These are phyloP conservation scores for Fraxinus velutina DNA, from an alignment of 305 asterid species.

Conservation along the genomic window DNA sequence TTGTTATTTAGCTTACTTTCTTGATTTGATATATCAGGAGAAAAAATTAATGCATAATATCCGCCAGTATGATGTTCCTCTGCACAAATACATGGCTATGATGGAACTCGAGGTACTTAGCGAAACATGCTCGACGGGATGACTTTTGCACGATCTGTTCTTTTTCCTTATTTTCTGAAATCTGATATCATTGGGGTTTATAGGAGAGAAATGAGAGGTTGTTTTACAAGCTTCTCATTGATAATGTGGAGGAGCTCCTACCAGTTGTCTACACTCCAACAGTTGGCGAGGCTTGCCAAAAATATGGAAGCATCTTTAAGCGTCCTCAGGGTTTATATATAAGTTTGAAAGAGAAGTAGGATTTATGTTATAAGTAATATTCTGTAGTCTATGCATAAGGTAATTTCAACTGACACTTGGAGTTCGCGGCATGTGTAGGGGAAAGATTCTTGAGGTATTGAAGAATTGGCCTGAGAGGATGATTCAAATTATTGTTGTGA, in stretches of 20 bases:
- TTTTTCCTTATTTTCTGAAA: neutral
- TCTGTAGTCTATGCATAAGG: neutral
- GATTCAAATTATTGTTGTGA: conserved; percentile 79
- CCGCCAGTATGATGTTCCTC: conserved; percentile 64
- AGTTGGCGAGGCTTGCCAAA: conserved; percentile 78
- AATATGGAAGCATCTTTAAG: conserved; percentile 71
- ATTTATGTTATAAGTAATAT: neutral
- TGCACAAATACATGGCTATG: conserved; percentile 72
- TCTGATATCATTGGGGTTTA: conserved; percentile 5
- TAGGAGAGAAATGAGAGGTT: conserved; percentile 83
- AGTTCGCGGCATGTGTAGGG: conserved; percentile 35
- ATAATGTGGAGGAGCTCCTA: conserved; percentile 80
- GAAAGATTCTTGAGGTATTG: conserved; percentile 75
- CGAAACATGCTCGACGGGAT: neutral
- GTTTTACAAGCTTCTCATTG: conserved; percentile 81
- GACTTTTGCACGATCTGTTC: neutral
- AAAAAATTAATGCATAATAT: conserved; percentile 59
- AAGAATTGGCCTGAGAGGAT: conserved; percentile 80
- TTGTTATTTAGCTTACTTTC: neutral
- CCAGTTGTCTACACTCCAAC: conserved; percentile 81
- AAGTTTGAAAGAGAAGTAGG: conserved; percentile 79
- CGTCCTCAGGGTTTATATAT: conserved; percentile 85
- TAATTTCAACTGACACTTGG: conserved; percentile 6
- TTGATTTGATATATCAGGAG: conserved; percentile 46
- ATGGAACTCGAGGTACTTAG: conserved; percentile 81